Conservation (phyloP, 208 protist species). For the Wallacemonas sp. region DNA sequence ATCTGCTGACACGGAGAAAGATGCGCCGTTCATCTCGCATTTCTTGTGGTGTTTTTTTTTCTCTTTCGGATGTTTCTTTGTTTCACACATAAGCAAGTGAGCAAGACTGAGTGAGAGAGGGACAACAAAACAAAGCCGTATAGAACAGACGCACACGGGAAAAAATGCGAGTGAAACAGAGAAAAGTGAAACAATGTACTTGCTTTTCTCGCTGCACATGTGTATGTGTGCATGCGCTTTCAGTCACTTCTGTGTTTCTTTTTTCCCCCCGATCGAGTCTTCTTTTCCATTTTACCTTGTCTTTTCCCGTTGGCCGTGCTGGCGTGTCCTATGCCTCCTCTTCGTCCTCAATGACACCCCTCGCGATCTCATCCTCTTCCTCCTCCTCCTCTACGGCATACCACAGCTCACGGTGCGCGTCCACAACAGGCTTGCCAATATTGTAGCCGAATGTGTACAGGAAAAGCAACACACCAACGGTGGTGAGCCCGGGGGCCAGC, state of each 20-base stretch:
- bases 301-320: not conserved
- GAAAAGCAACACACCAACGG: conserved; percentile 33
- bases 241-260: not conserved
- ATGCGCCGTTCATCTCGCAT: too few relatives aligned
- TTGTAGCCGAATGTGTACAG: conserved; percentile 57
- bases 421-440: conserved; percentile 61
- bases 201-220: too few relatives aligned
- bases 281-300: not conserved
- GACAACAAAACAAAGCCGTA: too few relatives aligned
- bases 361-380: conserved; percentile 17
- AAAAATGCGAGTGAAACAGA: too few relatives aligned
- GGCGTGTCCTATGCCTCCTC: conserved; percentile 13
- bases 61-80: too few relatives aligned
- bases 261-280: not conserved
- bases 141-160: too few relatives aligned
- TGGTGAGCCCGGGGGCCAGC: conserved; percentile 25
- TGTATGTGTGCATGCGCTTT: too few relatives aligned
- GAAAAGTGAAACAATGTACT: too few relatives aligned
- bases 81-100: too few relatives aligned
- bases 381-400: conserved; percentile 22
- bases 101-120: too few relatives aligned
- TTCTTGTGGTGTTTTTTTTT: too few relatives aligned
- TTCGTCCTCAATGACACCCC: conserved; percentile 15
- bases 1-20: too few relatives aligned
- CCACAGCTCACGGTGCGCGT: conserved; percentile 48